Evolutionary conservation across 805 yeast species (phyloP), one percentile per base, ranked within the genome.

Genomic region (Metschnikowia amazonensis): DNA sequence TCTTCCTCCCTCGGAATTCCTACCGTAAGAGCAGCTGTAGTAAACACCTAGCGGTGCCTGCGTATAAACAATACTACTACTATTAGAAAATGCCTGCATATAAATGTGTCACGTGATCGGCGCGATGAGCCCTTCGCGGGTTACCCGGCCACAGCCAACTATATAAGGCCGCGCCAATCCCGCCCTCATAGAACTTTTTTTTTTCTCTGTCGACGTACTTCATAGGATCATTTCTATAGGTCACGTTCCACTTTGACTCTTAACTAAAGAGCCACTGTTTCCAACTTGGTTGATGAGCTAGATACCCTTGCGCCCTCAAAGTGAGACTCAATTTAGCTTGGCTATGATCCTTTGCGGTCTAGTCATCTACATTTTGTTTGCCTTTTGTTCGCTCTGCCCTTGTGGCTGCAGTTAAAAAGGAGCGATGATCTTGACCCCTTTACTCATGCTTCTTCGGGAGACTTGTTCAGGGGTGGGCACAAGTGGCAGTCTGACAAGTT

Each of bases 401-500:
- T 34, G 45, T 28, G 45, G 36, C 21, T 31, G 68, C 13, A 68
- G 40, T 10, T 58, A 44, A 51, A 39, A 81, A 85, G 96, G 96
- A 89, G 96, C 98, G 96, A 92, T 90, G 98, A 92, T 92, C 98
- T 92, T 89, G 81, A 84, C 96, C 97, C 95, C 74, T 71, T 75
- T 69, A 60, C 70, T 75, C 80, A 84, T 73, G 82, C 94, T 85
- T 82, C 77, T 79, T 82, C 86, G 90, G 90, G 78, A 80, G 90
- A 83, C 84, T 79, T 63, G 67, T 73, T 61, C 60, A 66, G 51
- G 94, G 97, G 96, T 87, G 97, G 97, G 96, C 79, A 79, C 82
- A 81, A 85, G 89, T 80, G 98, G 98, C 96, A 85, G 96, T 92
- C 99, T 92, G 99, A 92, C 97, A 92, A 89, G 98, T 89, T 83